Conservation (phyloP, 345 rosid species). For the Diplotaxis tenuifolia region DNA sequence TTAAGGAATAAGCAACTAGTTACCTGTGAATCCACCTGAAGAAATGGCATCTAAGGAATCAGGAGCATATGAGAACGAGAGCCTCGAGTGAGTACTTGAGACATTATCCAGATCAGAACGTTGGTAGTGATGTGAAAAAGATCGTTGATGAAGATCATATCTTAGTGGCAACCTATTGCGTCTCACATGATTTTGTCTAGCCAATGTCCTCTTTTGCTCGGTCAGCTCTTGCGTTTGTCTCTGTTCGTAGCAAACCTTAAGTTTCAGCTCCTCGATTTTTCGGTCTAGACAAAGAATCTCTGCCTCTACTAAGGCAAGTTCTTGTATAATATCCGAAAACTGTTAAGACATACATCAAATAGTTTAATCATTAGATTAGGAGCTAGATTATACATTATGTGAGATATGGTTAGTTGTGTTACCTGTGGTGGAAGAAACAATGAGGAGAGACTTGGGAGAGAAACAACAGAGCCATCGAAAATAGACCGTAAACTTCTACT, state of each 20-base stretch:
- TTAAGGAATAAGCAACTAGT: neutral
- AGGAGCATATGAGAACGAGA: constrained; percentile 52
- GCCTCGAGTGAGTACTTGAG: constrained; percentile 47
- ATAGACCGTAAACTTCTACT: constrained; percentile 53
- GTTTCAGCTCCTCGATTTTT: constrained; percentile 62
- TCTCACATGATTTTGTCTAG: constrained; percentile 35
- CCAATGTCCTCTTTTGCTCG: constrained; percentile 34
- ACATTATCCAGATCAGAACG: constrained; percentile 39
- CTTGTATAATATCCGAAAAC: constrained; percentile 62
- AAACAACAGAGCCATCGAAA: constrained; percentile 48
- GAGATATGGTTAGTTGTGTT: constrained; percentile 8
- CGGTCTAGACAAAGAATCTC: constrained; percentile 76
- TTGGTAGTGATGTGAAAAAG: constrained; percentile 52
- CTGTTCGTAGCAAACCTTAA: constrained; percentile 56
- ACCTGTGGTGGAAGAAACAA: constrained; percentile 73
- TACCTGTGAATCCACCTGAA: constrained; percentile 50
- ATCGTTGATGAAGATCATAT: constrained; percentile 40
- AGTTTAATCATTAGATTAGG: neutral
- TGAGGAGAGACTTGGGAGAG: constrained; percentile 53
- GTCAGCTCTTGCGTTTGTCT: constrained; percentile 43
- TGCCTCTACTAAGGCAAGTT: constrained; percentile 68
- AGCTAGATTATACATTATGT: neutral
- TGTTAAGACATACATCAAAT: constrained; percentile 17
- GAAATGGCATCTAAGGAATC: constrained; percentile 49
- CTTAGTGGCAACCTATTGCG: constrained; percentile 26